Base-by-base conservation (phyloP, 2,329 filamentous ascomycete genomes). In the Tolypocladium capitatum region DNA sequence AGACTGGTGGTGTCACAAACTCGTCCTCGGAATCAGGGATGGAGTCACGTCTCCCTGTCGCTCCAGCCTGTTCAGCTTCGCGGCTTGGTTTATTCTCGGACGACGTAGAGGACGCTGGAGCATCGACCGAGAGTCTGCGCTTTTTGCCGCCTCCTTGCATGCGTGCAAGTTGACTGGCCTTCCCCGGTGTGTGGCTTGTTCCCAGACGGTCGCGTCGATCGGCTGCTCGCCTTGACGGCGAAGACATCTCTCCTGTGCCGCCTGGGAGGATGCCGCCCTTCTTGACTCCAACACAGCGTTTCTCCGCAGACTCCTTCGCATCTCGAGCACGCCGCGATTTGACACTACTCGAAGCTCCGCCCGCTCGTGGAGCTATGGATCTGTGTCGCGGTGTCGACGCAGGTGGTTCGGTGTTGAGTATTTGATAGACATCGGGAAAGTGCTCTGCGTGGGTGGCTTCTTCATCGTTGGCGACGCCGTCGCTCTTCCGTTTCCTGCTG, bases 1-100 rank as follows among this genome's bases (percentile, higher is more conserved):
- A 55, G 16, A 60, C 61, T 20, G 56, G 63, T 56, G 47, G 58
- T 50, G 56, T 72, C 35, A 72, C 54, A 38, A 71, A 72, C 40
- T 79, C 75, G 40, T 79, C 76, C 41, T 80, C 76, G 0, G 76
- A 80, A 53, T 80, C 76, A 46, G 73, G 67, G 36, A 80, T 72
- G 32, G 65, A 62, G 30, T 66, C 62, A 46, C 66, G 54, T 20
- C 35, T 52, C 41, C 46, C 44, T 2, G 31, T 16, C 20, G 30
- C 20, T 9, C 32, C 40, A 14, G 41, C 31, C 32, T n/a, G 27
- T 45, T 20, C 21, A 11, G 28, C 27, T 14, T 28, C n/a, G 13
- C 31, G 32, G 21, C 24, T 60, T 58, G 28, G 48, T 49, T 42
- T 45, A 16, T 44, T n/a, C 11, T n/a, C 41, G 3, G 35, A 31